Evolutionary conservation across 495 filamentous ascomycete species (phyloP).

Genomic region (Massariosphaeria phaeospora): DNA sequence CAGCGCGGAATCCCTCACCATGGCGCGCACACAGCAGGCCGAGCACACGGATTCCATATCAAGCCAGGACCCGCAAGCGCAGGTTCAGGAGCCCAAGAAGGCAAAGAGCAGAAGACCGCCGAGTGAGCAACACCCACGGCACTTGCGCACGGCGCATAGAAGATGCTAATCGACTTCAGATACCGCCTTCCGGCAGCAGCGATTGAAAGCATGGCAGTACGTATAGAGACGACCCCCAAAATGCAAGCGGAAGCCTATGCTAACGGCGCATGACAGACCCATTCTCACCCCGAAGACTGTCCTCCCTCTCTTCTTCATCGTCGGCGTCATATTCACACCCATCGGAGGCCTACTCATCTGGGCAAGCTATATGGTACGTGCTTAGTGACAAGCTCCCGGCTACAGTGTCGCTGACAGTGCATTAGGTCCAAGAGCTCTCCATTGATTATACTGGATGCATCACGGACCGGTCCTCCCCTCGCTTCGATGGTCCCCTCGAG

Average conservation of each 20-base stretch:
- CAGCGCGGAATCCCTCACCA: constrained; percentile 27
- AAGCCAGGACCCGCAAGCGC: constrained; percentile 42
- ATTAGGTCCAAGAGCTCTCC: constrained; percentile 78
- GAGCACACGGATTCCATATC: constrained; percentile 43
- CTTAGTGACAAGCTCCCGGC: background rate
- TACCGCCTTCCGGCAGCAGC: constrained; percentile 87
- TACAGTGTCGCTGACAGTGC: constrained; percentile 2
- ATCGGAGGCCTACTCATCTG: constrained; percentile 80
- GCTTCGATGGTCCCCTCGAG: constrained; percentile 26
- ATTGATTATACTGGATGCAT: constrained; percentile 85
- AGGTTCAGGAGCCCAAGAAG: constrained; percentile 61
- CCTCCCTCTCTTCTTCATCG: constrained; percentile 78
- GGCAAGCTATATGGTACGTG: constrained; percentile 65
- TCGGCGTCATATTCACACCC: constrained; percentile 82
- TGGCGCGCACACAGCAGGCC: constrained; percentile 40
- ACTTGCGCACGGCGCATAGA: background rate
- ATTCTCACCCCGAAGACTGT: constrained; percentile 92
- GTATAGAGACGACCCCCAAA: constrained; percentile 1
- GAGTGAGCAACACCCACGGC: constrained; percentile 51
- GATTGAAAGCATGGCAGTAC: constrained; percentile 91
- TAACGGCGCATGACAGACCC: constrained; percentile 51
- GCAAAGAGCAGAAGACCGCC: constrained; percentile 79
- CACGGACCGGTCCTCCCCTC: constrained; percentile 48
- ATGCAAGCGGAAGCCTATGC: constrained; percentile 2
- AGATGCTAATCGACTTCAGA: constrained; percentile 47